These are phyloP conservation scores for Colletotrichum tabaci DNA, from an alignment of 2,329 filamentous ascomycete genomes.

Conservation along the genomic window DNA sequence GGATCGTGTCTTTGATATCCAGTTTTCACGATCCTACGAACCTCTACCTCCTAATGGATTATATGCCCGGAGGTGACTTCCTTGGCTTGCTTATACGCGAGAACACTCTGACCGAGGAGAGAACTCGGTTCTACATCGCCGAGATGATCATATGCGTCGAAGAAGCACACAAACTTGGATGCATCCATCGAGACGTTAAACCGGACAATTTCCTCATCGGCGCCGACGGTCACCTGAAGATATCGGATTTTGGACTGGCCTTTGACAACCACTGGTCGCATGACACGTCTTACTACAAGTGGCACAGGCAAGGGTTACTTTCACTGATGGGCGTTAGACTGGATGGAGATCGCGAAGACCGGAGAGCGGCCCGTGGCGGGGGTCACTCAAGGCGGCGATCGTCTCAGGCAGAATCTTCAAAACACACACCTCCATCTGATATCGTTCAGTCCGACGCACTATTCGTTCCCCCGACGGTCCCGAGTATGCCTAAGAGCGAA, in stretches of 20 bases:
- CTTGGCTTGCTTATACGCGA: conserved; percentile 88
- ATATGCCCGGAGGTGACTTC: conserved; percentile 97
- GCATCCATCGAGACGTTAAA: conserved; percentile 97
- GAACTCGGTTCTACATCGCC: conserved; percentile 89
- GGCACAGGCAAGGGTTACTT: conserved; percentile 84
- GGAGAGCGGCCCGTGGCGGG: not conserved
- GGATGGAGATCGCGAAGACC: conserved; percentile 80
- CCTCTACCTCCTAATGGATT: conserved; percentile 97
- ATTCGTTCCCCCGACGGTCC: conserved; percentile 49
- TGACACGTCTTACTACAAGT: conserved; percentile 88
- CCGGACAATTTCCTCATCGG: conserved; percentile 97
- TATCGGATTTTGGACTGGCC: conserved; percentile 95
- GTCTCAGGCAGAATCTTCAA: conserved; percentile 22
- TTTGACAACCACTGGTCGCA: conserved; percentile 98
- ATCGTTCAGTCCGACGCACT: conserved; percentile 50
- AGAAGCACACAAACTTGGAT: conserved; percentile 88
- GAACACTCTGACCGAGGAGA: conserved; percentile 83
- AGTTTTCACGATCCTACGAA: conserved; percentile 90
- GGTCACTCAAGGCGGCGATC: conserved; percentile 19
- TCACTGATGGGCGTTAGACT: conserved; percentile 82
- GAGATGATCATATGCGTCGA: conserved; percentile 98
- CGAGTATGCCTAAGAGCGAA: conserved; percentile 41
- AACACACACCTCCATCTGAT: conserved; percentile 41
- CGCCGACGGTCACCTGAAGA: conserved; percentile 90
- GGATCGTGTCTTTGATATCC: conserved; percentile 88